These are phyloP conservation scores for Hyphopichia pseudoburtonii DNA, from an alignment of 1,139 yeast species.

Conservation along the genomic window DNA sequence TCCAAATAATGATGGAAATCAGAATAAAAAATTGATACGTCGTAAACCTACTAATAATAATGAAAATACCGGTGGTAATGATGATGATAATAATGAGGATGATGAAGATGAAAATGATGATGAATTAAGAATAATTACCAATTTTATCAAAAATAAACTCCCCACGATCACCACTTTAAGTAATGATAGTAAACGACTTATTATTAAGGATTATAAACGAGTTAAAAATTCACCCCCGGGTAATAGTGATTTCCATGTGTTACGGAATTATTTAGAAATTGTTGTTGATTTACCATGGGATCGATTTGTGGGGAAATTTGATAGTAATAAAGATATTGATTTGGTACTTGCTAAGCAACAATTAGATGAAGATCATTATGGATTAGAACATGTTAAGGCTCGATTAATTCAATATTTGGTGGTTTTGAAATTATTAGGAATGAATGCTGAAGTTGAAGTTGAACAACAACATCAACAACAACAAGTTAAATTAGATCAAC, in stretches of 20 bases:
- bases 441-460: constrained; percentile 33
- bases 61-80: constrained; percentile 6
- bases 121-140: constrained; percentile 44
- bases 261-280: constrained; percentile 69
- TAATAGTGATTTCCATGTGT: constrained; percentile 73
- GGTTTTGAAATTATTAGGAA: constrained; percentile 63
- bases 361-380: constrained; percentile 81
- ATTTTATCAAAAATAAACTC: constrained; percentile 48
- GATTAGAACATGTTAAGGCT: constrained; percentile 77
- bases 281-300: constrained; percentile 71
- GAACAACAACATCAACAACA: constrained; percentile 12
- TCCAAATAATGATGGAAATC: constrained; percentile 8
- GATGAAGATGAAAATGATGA: constrained; percentile 46
- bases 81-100: constrained; percentile 16
- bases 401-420: constrained; percentile 81
- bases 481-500: constrained; percentile 10
- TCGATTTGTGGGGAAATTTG: constrained; percentile 36
- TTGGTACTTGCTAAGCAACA: constrained; percentile 55
- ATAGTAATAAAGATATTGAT: constrained; percentile 48
- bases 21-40: constrained; percentile 16
- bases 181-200: constrained; percentile 56
- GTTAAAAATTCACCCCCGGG: constrained; percentile 63
- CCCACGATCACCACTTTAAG: constrained; percentile 35
- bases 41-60: constrained; percentile 9
- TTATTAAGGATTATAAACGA: constrained; percentile 63